Evolutionary conservation across 352 stramenopile genomes (phyloP).

Genomic region (Phytophthora constricta): DNA sequence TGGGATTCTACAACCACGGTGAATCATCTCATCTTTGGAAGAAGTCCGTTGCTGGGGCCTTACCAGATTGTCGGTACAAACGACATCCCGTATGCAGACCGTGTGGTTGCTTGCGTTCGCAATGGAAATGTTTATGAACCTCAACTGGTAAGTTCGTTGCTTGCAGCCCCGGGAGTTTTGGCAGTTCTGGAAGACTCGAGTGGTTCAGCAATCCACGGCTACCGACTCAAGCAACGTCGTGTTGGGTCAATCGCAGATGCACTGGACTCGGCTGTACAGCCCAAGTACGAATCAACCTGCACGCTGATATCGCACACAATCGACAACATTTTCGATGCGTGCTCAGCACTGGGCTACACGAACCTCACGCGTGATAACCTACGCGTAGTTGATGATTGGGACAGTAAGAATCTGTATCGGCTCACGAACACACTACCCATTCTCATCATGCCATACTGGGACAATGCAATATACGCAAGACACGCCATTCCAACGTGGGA

Average conservation of each 20-base stretch:
- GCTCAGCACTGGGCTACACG: slow-evolving; percentile 16
- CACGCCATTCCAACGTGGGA: slow-evolving; percentile 38
- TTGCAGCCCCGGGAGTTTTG: background rate
- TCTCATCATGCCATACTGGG: slow-evolving; percentile 45
- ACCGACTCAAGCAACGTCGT: slow-evolving; percentile 8
- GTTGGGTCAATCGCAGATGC: slow-evolving; percentile 30
- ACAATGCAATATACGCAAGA: slow-evolving; percentile 25
- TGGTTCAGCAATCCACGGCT: background rate
- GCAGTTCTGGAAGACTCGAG: slow-evolving; percentile 1
- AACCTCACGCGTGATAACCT: slow-evolving; percentile 31
- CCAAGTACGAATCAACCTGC: background rate
- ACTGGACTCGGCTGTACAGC: slow-evolving; percentile 3
- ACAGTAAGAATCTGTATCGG: slow-evolving; percentile 21
- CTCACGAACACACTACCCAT: slow-evolving; percentile 38
- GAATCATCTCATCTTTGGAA: slow-evolving; percentile 6
- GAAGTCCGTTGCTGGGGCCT: background rate
- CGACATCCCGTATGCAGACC: slow-evolving; percentile 50
- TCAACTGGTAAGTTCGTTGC: slow-evolving; percentile 32
- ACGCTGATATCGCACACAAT: slow-evolving; percentile 18
- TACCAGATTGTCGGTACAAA: slow-evolving; percentile 36
- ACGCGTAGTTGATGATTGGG: slow-evolving; percentile 24
- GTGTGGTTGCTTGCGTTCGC: slow-evolving; percentile 37
- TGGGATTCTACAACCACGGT: slow-evolving; percentile 13
- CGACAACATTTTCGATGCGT: slow-evolving; percentile 22
- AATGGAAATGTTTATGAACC: slow-evolving; percentile 32